phyloP scores from a whole-genome alignment of 1,139 yeast genomes.

The Magnusiomyces suaveolens region DNA sequence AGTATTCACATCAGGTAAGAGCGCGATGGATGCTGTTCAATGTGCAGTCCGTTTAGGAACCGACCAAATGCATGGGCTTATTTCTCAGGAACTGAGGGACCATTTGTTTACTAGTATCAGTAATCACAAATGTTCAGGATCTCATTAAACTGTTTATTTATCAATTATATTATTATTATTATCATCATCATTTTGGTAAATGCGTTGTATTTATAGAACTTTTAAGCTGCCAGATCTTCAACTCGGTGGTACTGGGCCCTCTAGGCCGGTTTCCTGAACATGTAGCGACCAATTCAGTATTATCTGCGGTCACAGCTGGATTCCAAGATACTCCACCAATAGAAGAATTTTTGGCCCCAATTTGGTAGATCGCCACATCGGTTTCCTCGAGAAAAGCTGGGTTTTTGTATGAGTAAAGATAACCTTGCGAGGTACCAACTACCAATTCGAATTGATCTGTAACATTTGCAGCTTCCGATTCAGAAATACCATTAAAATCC shows the following conservation, averaged over 20 bases:
- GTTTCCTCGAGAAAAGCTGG: not conserved
- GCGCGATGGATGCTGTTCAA: conserved; percentile 17
- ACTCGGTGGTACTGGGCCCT: conserved; percentile 15
- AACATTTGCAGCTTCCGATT: too few species aligned
- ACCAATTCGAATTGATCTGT: too few species aligned
- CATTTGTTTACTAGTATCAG: conserved; percentile 19
- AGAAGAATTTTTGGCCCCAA: not conserved
- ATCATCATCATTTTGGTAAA: not conserved
- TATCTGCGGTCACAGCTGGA: conserved; percentile 9
- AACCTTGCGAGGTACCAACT: not conserved
- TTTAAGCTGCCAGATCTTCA: conserved; percentile 8
- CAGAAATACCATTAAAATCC: too few species aligned
- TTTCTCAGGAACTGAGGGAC: conserved; percentile 25
- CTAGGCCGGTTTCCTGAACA: conserved; percentile 5
- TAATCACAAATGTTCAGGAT: conserved; percentile 8
- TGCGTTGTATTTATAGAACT: too few species aligned
- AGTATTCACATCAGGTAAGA: conserved; percentile 8
- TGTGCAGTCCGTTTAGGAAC: conserved; percentile 26
- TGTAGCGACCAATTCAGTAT: conserved; percentile 2
- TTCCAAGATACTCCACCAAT: conserved; percentile 2
- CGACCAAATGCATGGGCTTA: conserved; percentile 30
- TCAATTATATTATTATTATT: conserved; percentile 1
- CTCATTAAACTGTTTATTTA: not conserved
- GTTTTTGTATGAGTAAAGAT: not conserved
- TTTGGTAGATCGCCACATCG: not conserved